Evolutionary conservation across 2,329 filamentous ascomycete genomes (phyloP), one percentile per base, ranked within the genome.

Genomic region (Pyrenophora seminiperda): DNA sequence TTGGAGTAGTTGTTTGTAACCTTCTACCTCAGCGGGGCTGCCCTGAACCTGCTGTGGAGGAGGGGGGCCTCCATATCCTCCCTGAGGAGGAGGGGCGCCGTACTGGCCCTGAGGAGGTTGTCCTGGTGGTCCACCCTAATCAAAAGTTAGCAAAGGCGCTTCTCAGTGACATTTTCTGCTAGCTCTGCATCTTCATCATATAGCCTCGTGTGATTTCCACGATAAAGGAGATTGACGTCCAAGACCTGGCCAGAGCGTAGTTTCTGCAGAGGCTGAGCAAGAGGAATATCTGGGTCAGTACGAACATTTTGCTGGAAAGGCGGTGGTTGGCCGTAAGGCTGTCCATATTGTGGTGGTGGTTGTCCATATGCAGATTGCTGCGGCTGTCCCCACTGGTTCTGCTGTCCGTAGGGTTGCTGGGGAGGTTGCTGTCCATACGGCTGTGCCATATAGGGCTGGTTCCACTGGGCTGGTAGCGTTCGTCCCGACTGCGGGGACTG

Each of bases 1-100:
- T 56, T 81, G 75, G 36, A 86, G 71, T 10, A 82, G 71, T 57
- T 82, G 78, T 68, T 83, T 81, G 72, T 85, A 86, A 9, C 76
- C 79, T 24, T 72, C 74, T 22, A 81, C 67, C 47, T 84, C 78
- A 42, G 78, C 76, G n/a, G 78, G 76, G 13, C 73, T 76, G 9
- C 73, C 75, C 49, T 73, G 77, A 19, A 68, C 70, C 36, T 70
- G 68, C 27, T 58, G 72, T 18, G 68, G 73, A 36, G 69, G 63
- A 17, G 66, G 65, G 7, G 63, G 60, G 4, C 72, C 73, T 37
- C 59, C 59, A 7, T 73, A 71, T n/a, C 54, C 73, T 66, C 60
- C 60, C 42, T 65, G 62, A 53, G 62, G 65, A 14, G 61, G 65
- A 42, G 68, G 64, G 34, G 58, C 66, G 27, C 65, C 63, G 52